Evolutionary conservation across 1,284 basidiomycete genomes (phyloP).

Genomic region (Ustilago lituana): DNA sequence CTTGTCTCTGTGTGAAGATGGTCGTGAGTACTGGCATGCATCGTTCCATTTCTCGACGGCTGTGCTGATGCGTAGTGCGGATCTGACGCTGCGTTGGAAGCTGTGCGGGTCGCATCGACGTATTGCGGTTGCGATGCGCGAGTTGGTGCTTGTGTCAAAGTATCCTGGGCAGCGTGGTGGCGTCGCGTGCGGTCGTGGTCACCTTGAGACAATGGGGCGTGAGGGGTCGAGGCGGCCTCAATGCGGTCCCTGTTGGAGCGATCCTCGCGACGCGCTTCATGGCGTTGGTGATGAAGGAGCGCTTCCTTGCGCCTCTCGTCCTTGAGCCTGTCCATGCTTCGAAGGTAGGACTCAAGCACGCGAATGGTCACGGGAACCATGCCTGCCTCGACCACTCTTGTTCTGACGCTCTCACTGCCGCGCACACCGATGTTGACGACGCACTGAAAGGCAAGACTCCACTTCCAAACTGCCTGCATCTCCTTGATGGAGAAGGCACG

Average conservation of each 20-base stretch:
- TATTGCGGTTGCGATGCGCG: conserved; percentile 1
- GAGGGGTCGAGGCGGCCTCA: conserved; percentile 13
- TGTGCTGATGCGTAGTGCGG: conserved; percentile 6
- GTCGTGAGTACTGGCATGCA: background rate
- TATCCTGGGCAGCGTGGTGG: conserved; percentile 10
- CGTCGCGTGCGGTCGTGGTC: conserved; percentile 21
- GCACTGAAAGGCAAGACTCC: conserved; percentile 83
- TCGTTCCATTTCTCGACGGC: conserved; percentile 2
- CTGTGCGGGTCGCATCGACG: background rate
- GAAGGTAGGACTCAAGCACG: conserved; percentile 82
- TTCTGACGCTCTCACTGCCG: conserved; percentile 84
- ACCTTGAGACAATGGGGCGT: conserved; percentile 3
- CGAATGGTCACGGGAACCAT: conserved; percentile 93
- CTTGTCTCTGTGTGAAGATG: conserved; percentile 32
- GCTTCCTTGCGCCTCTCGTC: conserved; percentile 44
- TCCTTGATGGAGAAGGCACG: conserved; percentile 53
- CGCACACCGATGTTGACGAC: conserved; percentile 97
- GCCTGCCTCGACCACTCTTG: conserved; percentile 93
- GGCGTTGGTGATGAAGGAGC: conserved; percentile 31
- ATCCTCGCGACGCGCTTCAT: conserved; percentile 40
- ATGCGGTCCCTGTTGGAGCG: conserved; percentile 23
- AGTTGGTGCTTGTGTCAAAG: background rate
- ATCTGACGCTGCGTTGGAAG: conserved; percentile 1
- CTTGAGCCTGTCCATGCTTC: conserved; percentile 67
- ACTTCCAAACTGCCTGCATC: conserved; percentile 66